phyloP scores from a whole-genome alignment of 305 asterid species.

The Rubia peregrina region DNA sequence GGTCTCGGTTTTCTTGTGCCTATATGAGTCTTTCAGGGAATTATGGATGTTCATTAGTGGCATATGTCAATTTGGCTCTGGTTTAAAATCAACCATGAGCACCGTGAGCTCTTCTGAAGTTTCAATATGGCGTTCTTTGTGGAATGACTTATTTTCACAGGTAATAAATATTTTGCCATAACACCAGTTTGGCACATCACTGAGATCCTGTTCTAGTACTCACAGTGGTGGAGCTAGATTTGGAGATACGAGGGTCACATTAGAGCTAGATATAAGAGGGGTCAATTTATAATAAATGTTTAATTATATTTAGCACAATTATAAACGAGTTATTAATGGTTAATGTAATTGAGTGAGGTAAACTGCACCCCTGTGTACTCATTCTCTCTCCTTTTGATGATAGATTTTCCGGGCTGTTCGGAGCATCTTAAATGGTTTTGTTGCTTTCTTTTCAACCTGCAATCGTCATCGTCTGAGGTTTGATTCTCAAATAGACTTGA shows the following conservation, averaged over 20 bases:
- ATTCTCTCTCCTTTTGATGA: constrained; percentile 15
- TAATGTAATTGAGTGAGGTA: too few species aligned
- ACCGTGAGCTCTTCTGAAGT: constrained; percentile 61
- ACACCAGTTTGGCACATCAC: constrained; percentile 9
- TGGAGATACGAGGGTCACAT: too few species aligned
- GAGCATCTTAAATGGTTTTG: constrained; percentile 85
- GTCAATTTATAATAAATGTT: too few species aligned
- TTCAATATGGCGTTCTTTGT: constrained; percentile 83
- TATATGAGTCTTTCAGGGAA: constrained; percentile 40
- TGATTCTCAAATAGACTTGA: constrained; percentile 5
- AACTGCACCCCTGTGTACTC: not conserved
- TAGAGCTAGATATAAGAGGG: too few species aligned
- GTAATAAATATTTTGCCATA: constrained; percentile 25
- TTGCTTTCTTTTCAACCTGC: constrained; percentile 70
- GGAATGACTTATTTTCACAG: constrained; percentile 97
- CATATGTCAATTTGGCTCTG: constrained; percentile 51
- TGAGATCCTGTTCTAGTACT: constrained; percentile 7
- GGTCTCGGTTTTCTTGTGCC: constrained; percentile 33
- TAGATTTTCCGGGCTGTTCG: constrained; percentile 90
- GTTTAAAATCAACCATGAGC: constrained; percentile 48
- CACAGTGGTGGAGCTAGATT: too few species aligned
- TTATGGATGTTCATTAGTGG: constrained; percentile 49
- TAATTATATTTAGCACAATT: too few species aligned
- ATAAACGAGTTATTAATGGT: too few species aligned
- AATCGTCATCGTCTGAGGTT: constrained; percentile 95